Evolutionary conservation across 2,329 filamentous ascomycete genomes (phyloP), one percentile per base, ranked within the genome.

Genomic region (Sclerotinia borealis): DNA sequence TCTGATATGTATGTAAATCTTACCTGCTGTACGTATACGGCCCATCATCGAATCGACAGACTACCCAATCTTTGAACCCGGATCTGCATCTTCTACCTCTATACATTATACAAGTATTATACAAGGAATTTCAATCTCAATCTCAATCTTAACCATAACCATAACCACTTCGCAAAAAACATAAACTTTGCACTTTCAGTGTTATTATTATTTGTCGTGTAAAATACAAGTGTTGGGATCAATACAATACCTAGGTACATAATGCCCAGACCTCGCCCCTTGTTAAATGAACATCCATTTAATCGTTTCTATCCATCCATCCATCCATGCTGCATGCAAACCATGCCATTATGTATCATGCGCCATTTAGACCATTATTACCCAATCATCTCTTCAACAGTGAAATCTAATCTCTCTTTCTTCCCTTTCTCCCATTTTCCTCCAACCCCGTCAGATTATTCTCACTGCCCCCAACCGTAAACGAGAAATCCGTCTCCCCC

Each of bases 401-500:
- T 39, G 19, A 10, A 11, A 7, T 22, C 37, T 50, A 59, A n/a
- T 60, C 61, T 19, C 48, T 39, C 29, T 63, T 60, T 2, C 54
- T 60, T 2, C 54, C 52, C 27, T 60, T 63, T 34, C 36, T 36
- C 15, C 27, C 41, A 45, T n/a, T 25, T 25, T 4, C 49, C 13
- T 31, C 39, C n/a, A 31, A 37, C 10, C 41, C 39, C 10, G n/a
- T 37, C 29, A 41, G 27, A 22, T 4, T 43, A 36, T 43, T 37
- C 36, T 50, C 47, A n/a, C 37, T 50, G 11, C 29, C 3, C 7
- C 34, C 43, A n/a, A 75, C 68, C 36, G 43, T 65, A 61, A 74
- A 73, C 29, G 68, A 68, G 47, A 92, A 93, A 73, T 92, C 89
- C 27, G 91, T 80, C 66, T 91, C 88, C 1, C 90, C 89, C 0